phyloP scores from a whole-genome alignment of 73 alveolate genomes.

The Paramecium pentaurelia region DNA sequence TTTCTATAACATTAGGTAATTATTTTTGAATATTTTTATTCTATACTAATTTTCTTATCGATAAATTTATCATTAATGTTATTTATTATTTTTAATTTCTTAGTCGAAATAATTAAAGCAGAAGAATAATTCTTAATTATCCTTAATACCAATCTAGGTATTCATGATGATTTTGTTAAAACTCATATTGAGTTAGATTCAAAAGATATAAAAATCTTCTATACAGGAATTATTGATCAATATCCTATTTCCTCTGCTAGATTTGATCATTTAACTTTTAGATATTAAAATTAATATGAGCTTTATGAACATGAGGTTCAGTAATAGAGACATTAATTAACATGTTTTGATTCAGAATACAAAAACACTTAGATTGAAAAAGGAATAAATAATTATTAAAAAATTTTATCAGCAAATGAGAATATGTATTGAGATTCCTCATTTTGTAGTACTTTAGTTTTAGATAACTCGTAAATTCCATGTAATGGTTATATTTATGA shows the following conservation, averaged over 20 bases:
- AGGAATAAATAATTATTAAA: neutral
- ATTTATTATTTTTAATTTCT: neutral
- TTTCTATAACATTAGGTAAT: neutral
- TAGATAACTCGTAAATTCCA: constrained; percentile 5
- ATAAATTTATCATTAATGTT: constrained; percentile 9
- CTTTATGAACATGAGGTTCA: neutral
- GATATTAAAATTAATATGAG: neutral
- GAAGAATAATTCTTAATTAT: neutral
- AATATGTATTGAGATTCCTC: neutral
- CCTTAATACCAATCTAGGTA: neutral
- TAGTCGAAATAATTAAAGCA: neutral
- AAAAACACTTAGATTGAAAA: neutral
- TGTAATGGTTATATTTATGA: neutral
- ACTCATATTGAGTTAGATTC: neutral
- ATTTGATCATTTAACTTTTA: neutral
- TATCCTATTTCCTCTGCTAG: neutral
- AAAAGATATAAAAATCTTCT: neutral
- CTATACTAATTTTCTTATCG: neutral
- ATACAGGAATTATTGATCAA: neutral
- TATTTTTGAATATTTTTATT: neutral
- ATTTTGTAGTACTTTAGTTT: neutral
- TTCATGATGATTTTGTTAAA: neutral
- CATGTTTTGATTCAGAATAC: neutral
- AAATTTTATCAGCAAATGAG: neutral
- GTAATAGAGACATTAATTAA: neutral